A percentile compares a stretch with the other conserved stretches of the same genome.
phyloP scores from a whole-genome alignment of 1,139 yeast genomes.

The Yamadazyma diospyri region DNA sequence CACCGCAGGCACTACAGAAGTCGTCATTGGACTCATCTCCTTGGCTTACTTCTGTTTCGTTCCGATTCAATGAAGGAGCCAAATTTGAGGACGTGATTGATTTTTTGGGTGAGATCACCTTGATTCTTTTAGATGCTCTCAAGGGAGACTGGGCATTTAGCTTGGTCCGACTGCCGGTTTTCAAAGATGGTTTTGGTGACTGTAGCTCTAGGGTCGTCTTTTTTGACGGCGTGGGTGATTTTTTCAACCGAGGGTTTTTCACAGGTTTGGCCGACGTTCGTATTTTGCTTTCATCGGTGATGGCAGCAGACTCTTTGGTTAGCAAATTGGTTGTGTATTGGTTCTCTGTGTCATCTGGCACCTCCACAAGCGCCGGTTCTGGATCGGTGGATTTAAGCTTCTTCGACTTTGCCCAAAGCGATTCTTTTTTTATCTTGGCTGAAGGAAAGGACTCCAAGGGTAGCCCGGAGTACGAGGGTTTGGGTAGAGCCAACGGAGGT shows the following conservation, averaged over 20 bases:
- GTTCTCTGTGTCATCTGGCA: slow-evolving; percentile 4
- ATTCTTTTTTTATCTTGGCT: slow-evolving; percentile 48
- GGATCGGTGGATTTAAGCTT: slow-evolving; percentile 6
- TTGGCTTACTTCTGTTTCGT: slow-evolving; percentile 6
- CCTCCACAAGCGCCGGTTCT: slow-evolving; percentile 4
- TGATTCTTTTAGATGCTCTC: slow-evolving; percentile 30
- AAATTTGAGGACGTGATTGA: slow-evolving; percentile 24
- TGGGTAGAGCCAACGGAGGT: slow-evolving; percentile 53
- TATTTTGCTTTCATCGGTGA: slow-evolving; percentile 32
- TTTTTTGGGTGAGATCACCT: slow-evolving; percentile 42
- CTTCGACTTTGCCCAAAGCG: slow-evolving; percentile 39
- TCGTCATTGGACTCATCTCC: slow-evolving; percentile 61
- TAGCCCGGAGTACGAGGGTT: slow-evolving; percentile 59
- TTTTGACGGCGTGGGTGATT: not conserved
- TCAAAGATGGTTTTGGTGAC: not conserved
- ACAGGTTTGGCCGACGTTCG: slow-evolving; percentile 21
- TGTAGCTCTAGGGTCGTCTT: not conserved
- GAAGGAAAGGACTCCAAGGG: slow-evolving; percentile 65
- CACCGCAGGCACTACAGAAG: slow-evolving; percentile 84
- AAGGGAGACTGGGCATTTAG: slow-evolving; percentile 11
- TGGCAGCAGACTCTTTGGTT: slow-evolving; percentile 21
- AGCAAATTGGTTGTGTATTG: slow-evolving; percentile 2
- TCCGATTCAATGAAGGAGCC: slow-evolving; percentile 17
- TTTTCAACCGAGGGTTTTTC: slow-evolving; percentile 8
- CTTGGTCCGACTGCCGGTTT: not conserved